Conservation (phyloP, 208 protist genomes). For the Porcisia hertigi region DNA sequence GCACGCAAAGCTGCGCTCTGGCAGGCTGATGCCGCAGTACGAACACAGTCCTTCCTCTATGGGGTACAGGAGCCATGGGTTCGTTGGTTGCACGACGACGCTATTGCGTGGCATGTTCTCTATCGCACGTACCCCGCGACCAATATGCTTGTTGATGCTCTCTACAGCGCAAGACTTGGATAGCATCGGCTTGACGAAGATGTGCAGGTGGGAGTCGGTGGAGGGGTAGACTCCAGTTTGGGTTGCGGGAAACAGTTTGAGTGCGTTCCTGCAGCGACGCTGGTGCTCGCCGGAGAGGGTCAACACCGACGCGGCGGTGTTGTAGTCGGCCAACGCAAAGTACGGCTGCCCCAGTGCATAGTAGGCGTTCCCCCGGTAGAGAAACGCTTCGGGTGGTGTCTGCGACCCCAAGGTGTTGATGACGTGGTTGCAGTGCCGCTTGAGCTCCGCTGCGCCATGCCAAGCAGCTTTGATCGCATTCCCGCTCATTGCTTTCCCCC, state of each 20-base stretch:
- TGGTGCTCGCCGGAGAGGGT: conserved; percentile 64
- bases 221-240: conserved; percentile 65
- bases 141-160: conserved; percentile 34
- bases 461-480: conserved; percentile 24
- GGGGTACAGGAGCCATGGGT: conserved; percentile 78
- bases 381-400: conserved; percentile 79
- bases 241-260: conserved; percentile 55
- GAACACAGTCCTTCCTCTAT: conserved; percentile 61
- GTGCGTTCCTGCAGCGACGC: conserved; percentile 43
- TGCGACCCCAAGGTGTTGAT: conserved; percentile 79
- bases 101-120: conserved; percentile 34
- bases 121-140: conserved; percentile 62
- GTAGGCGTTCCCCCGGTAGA: conserved; percentile 89
- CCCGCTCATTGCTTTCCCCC: neutral
- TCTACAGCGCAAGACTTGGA: conserved; percentile 44
- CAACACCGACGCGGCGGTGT: conserved; percentile 66
- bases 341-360: conserved; percentile 80
- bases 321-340: conserved; percentile 87
- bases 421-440: conserved; percentile 76
- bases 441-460: conserved; percentile 53
- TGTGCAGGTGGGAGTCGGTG: conserved; percentile 72
- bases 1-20: conserved; percentile 73
- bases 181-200: conserved; percentile 77
- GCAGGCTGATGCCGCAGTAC: conserved; percentile 56
- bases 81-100: conserved; percentile 40